Conservation (phyloP, 1,284 basidiomycete genomes). For the Ceratobasidium theobromae region DNA sequence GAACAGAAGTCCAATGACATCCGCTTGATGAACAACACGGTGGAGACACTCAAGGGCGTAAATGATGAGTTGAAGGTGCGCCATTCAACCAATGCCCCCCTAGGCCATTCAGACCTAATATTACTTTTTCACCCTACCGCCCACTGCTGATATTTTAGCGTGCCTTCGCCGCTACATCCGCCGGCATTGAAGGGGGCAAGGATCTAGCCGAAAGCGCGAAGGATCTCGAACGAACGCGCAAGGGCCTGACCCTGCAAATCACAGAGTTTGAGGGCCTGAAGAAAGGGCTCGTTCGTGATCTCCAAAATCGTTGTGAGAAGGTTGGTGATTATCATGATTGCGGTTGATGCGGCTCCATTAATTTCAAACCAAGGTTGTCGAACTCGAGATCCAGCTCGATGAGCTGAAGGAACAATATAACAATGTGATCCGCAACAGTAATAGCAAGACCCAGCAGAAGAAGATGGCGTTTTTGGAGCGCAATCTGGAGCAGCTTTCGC, state of each 20-base stretch:
- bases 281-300: conserved; percentile 97
- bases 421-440: conserved; percentile 96
- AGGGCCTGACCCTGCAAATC: conserved; percentile 94
- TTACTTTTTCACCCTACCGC: background rate
- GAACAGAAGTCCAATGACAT: conserved; percentile 87
- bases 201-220: conserved; percentile 94
- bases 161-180: conserved; percentile 93
- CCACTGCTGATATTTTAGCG: conserved; percentile 56
- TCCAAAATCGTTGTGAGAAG: conserved; percentile 99
- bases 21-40: conserved; percentile 78
- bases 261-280: conserved; percentile 99
- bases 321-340: conserved; percentile 49
- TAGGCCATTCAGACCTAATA: background rate
- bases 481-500: conserved; percentile 92
- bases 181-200: conserved; percentile 94
- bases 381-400: conserved; percentile 98
- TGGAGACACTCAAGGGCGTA: conserved; percentile 92
- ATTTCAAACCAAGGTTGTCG: conserved; percentile 74
- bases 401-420: conserved; percentile 99
- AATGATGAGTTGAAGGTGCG: conserved; percentile 96
- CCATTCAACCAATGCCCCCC: background rate
- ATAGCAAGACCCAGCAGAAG: conserved; percentile 97
- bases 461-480: conserved; percentile 99
- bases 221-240: conserved; percentile 95
- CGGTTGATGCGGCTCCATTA: background rate